A percentile compares a stretch with the other conserved stretches of the same genome.
Evolutionary conservation across 1,139 yeast species (phyloP).

Genomic region (Nakaseomyces delphensis): DNA sequence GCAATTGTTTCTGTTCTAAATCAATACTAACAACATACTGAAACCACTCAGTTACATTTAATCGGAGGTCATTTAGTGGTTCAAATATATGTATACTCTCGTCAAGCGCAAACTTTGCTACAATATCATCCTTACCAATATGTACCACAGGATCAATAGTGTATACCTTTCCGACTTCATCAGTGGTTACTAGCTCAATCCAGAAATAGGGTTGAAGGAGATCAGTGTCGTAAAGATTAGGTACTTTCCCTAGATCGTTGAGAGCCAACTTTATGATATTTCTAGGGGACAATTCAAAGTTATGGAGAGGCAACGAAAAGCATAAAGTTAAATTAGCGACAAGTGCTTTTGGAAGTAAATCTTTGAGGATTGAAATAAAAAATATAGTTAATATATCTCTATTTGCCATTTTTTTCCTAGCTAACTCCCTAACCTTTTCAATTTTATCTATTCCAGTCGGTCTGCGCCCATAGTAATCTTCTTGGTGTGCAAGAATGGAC

Average conservation of each 20-base stretch:
- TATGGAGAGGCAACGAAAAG: constrained; percentile 21
- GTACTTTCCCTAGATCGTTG: constrained; percentile 14
- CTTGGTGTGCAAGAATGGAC: constrained; percentile 12
- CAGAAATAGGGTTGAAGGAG: constrained; percentile 23
- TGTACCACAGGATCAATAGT: constrained; percentile 24
- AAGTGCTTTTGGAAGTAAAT: constrained; percentile 11
- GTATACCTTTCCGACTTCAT: constrained; percentile 10
- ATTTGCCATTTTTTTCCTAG: constrained; percentile 18
- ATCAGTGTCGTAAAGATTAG: constrained; percentile 23
- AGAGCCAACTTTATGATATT: constrained; percentile 8
- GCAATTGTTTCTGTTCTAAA: constrained; percentile 9
- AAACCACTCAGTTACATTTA: constrained; percentile 14
- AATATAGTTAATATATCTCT: constrained; percentile 21
- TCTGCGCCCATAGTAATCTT: constrained; percentile 18
- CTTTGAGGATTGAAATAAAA: constrained; percentile 17
- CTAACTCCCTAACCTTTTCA: constrained; percentile 18
- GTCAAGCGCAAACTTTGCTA: constrained; percentile 11
- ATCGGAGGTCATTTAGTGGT: constrained; percentile 9
- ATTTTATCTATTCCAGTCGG: constrained; percentile 10
- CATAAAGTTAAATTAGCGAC: constrained; percentile 13
- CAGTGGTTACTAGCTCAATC: constrained; percentile 17
- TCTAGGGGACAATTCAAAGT: constrained; percentile 11
- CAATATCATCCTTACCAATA: constrained; percentile 14
- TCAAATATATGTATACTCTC: constrained; percentile 13
- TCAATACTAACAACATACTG: constrained; percentile 17